A percentile compares a stretch with the other conserved stretches of the same genome.
Evolutionary conservation across 2,329 filamentous ascomycete species (phyloP).

Genomic region (Beauveria rudraprayagi): DNA sequence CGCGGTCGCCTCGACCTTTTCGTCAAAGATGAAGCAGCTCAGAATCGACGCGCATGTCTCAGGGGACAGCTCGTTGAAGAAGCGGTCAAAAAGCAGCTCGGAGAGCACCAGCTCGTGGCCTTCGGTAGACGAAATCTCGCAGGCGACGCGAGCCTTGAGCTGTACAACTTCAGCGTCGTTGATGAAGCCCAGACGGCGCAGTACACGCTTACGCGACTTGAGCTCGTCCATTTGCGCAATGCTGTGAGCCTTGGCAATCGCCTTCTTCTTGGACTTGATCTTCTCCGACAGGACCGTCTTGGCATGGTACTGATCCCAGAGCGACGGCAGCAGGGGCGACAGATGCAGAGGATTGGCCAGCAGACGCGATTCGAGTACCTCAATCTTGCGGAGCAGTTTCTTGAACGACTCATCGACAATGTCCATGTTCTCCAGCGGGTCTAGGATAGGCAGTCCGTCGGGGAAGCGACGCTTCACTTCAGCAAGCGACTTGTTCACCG

Average conservation of each 20-base stretch:
- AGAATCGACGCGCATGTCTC: constrained; percentile 81
- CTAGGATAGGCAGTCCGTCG: constrained; percentile 80
- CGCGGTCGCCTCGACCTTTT: constrained; percentile 73
- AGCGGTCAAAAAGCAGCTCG: constrained; percentile 90
- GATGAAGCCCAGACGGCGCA: constrained; percentile 90
- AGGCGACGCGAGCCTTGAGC: constrained; percentile 93
- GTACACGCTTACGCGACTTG: constrained; percentile 89
- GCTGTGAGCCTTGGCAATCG: constrained; percentile 75
- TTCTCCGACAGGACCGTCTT: constrained; percentile 70
- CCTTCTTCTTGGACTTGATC: constrained; percentile 83
- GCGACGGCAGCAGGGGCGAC: constrained; percentile 70
- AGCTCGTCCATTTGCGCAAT: constrained; percentile 93
- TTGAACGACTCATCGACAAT: constrained; percentile 92
- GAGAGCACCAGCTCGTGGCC: constrained; percentile 91
- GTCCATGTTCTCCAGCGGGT: constrained; percentile 93
- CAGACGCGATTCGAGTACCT: constrained; percentile 86
- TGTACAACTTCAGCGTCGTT: constrained; percentile 93
- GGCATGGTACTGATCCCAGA: constrained; percentile 79
- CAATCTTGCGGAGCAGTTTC: constrained; percentile 88
- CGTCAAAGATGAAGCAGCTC: constrained; percentile 95
- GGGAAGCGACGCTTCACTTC: constrained; percentile 85
- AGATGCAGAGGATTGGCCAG: constrained; percentile 86
- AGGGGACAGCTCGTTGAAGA: constrained; percentile 91
- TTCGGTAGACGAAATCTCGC: constrained; percentile 85
- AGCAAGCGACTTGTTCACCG: constrained; percentile 60